Evolutionary conservation across 495 filamentous ascomycete genomes (phyloP).

Genomic region (Xylaria palmicola): DNA sequence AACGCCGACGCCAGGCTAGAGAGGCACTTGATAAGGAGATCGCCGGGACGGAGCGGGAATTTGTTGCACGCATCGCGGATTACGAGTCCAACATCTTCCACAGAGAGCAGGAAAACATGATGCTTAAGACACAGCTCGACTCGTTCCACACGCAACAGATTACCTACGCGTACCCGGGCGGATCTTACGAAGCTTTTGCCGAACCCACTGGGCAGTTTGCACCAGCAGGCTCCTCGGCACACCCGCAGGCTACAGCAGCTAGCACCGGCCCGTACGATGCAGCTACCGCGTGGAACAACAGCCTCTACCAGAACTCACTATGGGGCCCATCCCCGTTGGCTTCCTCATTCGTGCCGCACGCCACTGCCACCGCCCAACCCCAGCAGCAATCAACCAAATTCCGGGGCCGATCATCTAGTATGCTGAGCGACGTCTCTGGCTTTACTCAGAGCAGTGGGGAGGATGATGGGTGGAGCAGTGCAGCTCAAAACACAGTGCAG

Average conservation of each 20-base stretch:
- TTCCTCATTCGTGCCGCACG: constrained; percentile 28
- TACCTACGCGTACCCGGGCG: constrained; percentile 29
- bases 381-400: constrained; percentile 32
- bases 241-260: constrained; percentile 15
- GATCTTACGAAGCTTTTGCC: constrained; percentile 23
- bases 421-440: constrained; percentile 65
- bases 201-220: constrained; percentile 20
- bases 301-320: constrained; percentile 28
- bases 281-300: constrained; percentile 29
- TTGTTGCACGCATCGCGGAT: constrained; percentile 37
- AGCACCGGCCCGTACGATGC: constrained; percentile 24
- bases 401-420: constrained; percentile 62
- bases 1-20: constrained; percentile 68
- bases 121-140: constrained; percentile 40
- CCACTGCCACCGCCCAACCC: constrained; percentile 19
- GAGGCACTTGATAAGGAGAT: constrained; percentile 65
- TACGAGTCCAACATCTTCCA: constrained; percentile 37
- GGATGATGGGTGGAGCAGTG: constrained; percentile 24
- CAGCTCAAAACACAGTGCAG: constrained; percentile 7
- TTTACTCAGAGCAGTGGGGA: constrained; percentile 58
- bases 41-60: constrained; percentile 51
- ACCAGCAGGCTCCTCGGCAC: constrained; percentile 16
- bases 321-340: constrained; percentile 29
- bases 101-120: constrained; percentile 42
- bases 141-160: constrained; percentile 38